A percentile compares a stretch with the other conserved stretches of the same genome.
Conservation (phyloP, 129 eudicot species). For the Calendula officinalis region DNA sequence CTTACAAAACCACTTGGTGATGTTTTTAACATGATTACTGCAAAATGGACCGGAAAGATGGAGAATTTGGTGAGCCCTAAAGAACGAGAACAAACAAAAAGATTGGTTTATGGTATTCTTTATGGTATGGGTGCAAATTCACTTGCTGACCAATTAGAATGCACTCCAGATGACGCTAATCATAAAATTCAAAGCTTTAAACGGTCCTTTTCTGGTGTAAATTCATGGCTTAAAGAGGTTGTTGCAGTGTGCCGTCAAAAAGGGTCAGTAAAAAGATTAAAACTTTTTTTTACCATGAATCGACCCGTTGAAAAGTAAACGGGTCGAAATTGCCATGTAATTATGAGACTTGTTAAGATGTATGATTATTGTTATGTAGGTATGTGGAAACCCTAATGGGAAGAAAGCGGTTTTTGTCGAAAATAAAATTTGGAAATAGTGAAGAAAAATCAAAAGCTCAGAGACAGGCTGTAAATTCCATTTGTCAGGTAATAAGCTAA, state of each 20-base stretch:
- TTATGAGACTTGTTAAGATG: background rate
- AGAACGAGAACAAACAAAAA: conserved; percentile 92
- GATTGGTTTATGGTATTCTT: conserved; percentile 83
- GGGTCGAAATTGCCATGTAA: background rate
- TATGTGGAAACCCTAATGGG: conserved; percentile 83
- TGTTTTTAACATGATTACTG: conserved; percentile 82
- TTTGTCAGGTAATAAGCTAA: conserved; percentile 74
- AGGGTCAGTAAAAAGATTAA: conserved; percentile 47
- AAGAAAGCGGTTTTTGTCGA: conserved; percentile 82
- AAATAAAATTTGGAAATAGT: conserved; percentile 71
- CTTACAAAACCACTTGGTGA: conserved; percentile 75
- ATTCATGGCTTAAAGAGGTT: conserved; percentile 92
- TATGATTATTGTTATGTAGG: conserved; percentile 42
- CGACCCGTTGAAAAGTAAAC: background rate
- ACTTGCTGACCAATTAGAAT: conserved; percentile 87
- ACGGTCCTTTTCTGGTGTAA: conserved; percentile 81
- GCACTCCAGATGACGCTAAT: conserved; percentile 78
- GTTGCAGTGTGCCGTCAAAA: conserved; percentile 66
- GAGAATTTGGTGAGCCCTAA: conserved; percentile 57
- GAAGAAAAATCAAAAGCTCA: conserved; percentile 97
- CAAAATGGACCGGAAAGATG: conserved; percentile 74
- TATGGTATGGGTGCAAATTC: conserved; percentile 92
- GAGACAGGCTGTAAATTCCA: conserved; percentile 97
- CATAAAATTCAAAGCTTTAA: conserved; percentile 79
- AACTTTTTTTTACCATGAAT: background rate